phyloP scores from a whole-genome alignment of 1,139 yeast species.

The Lodderomyces oxycetoniae region DNA sequence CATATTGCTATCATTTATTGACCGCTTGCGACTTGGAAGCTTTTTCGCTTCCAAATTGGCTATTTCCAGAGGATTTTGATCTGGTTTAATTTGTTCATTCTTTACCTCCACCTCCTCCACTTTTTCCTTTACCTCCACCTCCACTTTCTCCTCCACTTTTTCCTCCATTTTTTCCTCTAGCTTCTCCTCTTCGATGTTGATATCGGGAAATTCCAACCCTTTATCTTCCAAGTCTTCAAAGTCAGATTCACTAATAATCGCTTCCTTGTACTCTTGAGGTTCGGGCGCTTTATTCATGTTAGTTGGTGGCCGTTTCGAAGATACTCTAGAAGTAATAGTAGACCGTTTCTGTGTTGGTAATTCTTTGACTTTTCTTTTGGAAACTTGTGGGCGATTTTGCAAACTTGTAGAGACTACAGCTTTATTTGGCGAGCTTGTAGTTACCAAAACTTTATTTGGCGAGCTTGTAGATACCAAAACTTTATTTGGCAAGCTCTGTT shows the following conservation, averaged over 20 bases:
- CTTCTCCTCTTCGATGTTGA: not conserved
- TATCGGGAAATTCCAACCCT: not conserved
- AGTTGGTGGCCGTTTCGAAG: slow-evolving; percentile 17
- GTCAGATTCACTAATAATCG: slow-evolving; percentile 33
- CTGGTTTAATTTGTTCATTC: not conserved
- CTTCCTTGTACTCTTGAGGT: slow-evolving; percentile 15
- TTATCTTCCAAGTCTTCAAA: slow-evolving; percentile 31
- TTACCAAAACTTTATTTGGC: not conserved
- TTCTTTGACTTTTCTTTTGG: slow-evolving; percentile 2
- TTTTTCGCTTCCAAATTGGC: slow-evolving; percentile 1
- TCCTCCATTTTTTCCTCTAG: not conserved
- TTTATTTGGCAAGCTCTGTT: not conserved
- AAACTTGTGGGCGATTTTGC: not conserved
- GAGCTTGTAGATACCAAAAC: too few relatives aligned
- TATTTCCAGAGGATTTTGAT: slow-evolving; percentile 1
- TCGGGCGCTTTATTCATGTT: slow-evolving; percentile 17
- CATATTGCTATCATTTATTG: slow-evolving; percentile 4
- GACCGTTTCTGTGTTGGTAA: slow-evolving; percentile 5
- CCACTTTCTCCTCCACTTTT: slow-evolving; percentile 1
- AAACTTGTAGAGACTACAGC: not conserved
- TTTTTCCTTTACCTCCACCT: not conserved
- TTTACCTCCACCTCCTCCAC: not conserved
- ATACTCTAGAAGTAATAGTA: not conserved
- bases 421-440: not conserved
- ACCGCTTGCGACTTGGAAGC: not conserved